Evolutionary conservation across 805 yeast genomes (phyloP), one percentile per base, ranked within the genome.

Genomic region (Wickerhamiella occidentalis): DNA sequence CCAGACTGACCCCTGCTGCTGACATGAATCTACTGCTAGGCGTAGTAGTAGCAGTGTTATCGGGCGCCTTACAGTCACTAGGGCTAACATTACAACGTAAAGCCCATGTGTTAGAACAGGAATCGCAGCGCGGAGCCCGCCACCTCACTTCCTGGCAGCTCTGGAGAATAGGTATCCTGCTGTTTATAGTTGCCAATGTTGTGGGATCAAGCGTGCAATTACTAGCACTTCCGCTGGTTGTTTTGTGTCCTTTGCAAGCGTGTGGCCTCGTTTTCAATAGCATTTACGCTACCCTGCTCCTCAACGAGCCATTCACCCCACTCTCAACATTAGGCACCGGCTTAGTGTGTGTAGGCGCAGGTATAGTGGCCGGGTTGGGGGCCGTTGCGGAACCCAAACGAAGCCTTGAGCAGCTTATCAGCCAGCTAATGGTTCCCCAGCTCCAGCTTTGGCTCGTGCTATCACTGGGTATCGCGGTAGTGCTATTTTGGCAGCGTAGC

Each of bases 191-290:
- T 3, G 78, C 94, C 36, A 87, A 86, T 57, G 66, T 87, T 1
- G 67, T 85, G 37, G 96, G 96, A 1, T 81, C 92, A 1, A 70
- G 82, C 17, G 81, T 86, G 23, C 96, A 87, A 65, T 78, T 87
- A 35, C 77, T 92, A 1, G 82, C 95, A 2, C 68, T 86, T 38
- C 96, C 96, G 0, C 68, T 87, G 52, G 80, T 85, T 40, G 73
- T 87, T 2, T 64, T 86, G 51, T 79, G 87, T 21, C 95, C 95
- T 0, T 66, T 86, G 49, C 95, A 86, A 61, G 85, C 94, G 22
- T 77, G 81, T 21, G 95, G 95, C 0, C 70, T 87, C n/a, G 87
- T 86, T 2, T 86, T 87, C 70, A 87, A 87, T 64, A 77, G 92
- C 0, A 63, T 84, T 1, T 76, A 85, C 58, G 84, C 92, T 40